Evolutionary conservation across 805 yeast genomes (phyloP).

Genomic region (Metschnikowia colocasiae): DNA sequence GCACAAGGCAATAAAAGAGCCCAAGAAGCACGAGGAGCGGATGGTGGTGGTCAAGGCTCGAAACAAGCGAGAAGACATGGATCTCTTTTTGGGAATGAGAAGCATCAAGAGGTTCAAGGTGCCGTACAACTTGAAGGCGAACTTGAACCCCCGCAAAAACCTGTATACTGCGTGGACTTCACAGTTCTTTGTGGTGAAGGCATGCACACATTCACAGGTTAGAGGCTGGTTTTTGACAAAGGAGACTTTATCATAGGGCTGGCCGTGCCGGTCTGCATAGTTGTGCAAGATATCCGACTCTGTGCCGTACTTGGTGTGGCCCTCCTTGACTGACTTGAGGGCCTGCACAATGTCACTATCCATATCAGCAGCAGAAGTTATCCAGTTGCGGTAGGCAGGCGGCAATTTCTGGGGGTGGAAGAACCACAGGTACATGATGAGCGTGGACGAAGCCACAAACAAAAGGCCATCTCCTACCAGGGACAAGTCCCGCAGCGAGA

Average conservation of each 20-base stretch:
- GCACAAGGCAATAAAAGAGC: constrained; percentile 37
- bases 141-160: constrained; percentile 38
- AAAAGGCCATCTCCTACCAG: constrained; percentile 26
- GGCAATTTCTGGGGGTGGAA: constrained; percentile 39
- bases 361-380: constrained; percentile 47
- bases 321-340: constrained; percentile 29
- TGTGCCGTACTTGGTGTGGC: constrained; percentile 35
- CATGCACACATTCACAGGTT: constrained; percentile 41
- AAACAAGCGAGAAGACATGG: constrained; percentile 16
- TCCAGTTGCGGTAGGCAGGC: constrained; percentile 45
- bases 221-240: constrained; percentile 29
- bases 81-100: constrained; percentile 20
- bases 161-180: constrained; percentile 47
- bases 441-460: constrained; percentile 27
- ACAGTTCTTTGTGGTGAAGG: constrained; percentile 36
- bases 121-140: constrained; percentile 40
- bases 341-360: constrained; percentile 36
- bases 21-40: constrained; percentile 44
- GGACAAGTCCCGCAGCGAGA: not conserved
- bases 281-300: constrained; percentile 28
- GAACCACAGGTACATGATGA: constrained; percentile 39
- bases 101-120: constrained; percentile 35
- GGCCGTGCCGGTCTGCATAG: constrained; percentile 30
- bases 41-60: constrained; percentile 27
- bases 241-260: constrained; percentile 32